Percentiles rank a stretch among this genome's conserved stretches.
These are phyloP conservation scores for Septoria petroselini DNA, from an alignment of 2,329 filamentous ascomycete genomes.

Conservation along the genomic window DNA sequence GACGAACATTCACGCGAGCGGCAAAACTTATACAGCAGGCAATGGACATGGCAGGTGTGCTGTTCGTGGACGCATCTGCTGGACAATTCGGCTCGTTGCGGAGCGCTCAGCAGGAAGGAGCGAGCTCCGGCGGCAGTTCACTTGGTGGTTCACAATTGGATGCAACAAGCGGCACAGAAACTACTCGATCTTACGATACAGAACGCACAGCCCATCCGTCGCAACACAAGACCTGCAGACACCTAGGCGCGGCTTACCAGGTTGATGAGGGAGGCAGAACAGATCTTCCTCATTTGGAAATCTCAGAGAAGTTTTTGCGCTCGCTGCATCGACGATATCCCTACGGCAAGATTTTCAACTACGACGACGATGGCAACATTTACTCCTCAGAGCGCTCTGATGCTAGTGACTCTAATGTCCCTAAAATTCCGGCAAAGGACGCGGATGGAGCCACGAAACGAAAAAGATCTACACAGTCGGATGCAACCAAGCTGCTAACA, in stretches of 20 bases:
- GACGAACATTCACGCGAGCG: conserved; percentile 14
- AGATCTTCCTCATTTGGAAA: background rate
- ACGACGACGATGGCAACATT: conserved; percentile 9
- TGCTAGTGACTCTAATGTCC: background rate
- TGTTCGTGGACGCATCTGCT: conserved; percentile 39
- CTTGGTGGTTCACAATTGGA: background rate
- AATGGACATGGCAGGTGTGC: conserved; percentile 46
- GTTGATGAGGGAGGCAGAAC: background rate
- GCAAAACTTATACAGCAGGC: conserved; percentile 24
- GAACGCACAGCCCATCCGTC: background rate
- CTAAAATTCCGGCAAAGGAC: background rate
- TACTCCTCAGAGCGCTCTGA: conserved; percentile 11
- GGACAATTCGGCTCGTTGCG: conserved; percentile 22
- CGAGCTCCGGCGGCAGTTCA: background rate
- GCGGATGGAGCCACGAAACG: background rate
- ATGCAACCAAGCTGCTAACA: background rate
- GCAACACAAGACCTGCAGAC: conserved; percentile 4
- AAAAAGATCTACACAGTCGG: background rate
- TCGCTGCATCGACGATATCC: conserved; percentile 16
- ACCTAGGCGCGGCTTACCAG: conserved; percentile 12
- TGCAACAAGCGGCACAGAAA: background rate
- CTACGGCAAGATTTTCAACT: conserved; percentile 19
- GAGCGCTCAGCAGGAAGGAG: background rate
- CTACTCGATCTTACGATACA: background rate
- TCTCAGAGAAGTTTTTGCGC: conserved; percentile 15